A percentile compares a stretch with the other conserved stretches of the same genome.
These are phyloP conservation scores for Aspergillus ostianus DNA, from an alignment of 495 filamentous ascomycete genomes.

Conservation along the genomic window DNA sequence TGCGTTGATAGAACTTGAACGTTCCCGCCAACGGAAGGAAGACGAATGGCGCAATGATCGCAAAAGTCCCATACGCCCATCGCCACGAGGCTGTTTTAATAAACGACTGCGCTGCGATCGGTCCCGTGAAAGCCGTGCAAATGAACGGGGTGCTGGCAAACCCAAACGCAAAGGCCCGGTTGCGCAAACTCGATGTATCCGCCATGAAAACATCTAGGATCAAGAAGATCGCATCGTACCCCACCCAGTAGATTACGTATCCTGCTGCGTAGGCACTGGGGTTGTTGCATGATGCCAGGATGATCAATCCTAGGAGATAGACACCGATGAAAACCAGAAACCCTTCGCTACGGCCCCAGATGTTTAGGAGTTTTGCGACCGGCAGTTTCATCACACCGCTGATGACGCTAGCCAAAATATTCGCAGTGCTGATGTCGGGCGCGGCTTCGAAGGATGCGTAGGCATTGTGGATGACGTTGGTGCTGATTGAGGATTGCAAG, in stretches of 20 bases:
- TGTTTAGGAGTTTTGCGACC: slow-evolving; percentile 64
- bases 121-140: slow-evolving; percentile 46
- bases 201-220: slow-evolving; percentile 60
- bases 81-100: slow-evolving; percentile 54
- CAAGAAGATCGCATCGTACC: slow-evolving; percentile 57
- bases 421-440: slow-evolving; percentile 37
- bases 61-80: slow-evolving; percentile 64
- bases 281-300: slow-evolving; percentile 46
- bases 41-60: slow-evolving; percentile 54
- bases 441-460: slow-evolving; percentile 35
- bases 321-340: slow-evolving; percentile 44
- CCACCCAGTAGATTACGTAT: slow-evolving; percentile 55
- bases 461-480: slow-evolving; percentile 37
- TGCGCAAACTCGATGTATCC: slow-evolving; percentile 60
- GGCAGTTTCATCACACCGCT: slow-evolving; percentile 67
- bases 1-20: slow-evolving; percentile 55
- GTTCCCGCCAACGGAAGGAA: slow-evolving; percentile 49
- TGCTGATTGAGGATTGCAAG: slow-evolving; percentile 36
- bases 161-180: slow-evolving; percentile 60
- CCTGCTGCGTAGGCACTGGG: slow-evolving; percentile 48
- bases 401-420: slow-evolving; percentile 50
- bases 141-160: slow-evolving; percentile 58
- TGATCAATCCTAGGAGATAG: slow-evolving; percentile 42
- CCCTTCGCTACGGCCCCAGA: slow-evolving; percentile 59
- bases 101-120: slow-evolving; percentile 36